Evolutionary conservation across 495 filamentous ascomycete genomes (phyloP).

Genomic region (Penicillium robsamsonii): DNA sequence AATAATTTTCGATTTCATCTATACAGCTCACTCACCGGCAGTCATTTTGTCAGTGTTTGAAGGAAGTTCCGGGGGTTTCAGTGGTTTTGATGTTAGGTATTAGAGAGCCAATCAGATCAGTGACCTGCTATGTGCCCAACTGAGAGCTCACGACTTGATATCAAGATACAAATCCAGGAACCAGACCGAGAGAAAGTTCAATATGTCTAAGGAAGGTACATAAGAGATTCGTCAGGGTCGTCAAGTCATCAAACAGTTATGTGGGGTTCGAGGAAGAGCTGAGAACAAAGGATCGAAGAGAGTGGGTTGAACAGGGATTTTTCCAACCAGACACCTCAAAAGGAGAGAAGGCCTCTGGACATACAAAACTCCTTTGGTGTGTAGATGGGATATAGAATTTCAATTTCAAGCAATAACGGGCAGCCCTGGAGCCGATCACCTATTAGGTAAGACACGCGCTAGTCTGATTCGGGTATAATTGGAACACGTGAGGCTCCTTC

Average conservation of each 20-base stretch:
- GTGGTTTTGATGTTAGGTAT: slow-evolving; percentile 12
- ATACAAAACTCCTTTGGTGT: background rate
- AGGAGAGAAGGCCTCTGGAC: slow-evolving; percentile 8
- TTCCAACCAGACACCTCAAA: slow-evolving; percentile 1
- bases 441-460: slow-evolving; percentile 14
- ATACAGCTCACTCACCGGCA: slow-evolving; percentile 7
- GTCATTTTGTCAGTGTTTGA: slow-evolving; percentile 7
- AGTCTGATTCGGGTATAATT: slow-evolving; percentile 13
- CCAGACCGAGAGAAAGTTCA: slow-evolving; percentile 16
- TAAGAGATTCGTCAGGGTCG: slow-evolving; percentile 49
- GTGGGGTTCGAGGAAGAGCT: slow-evolving; percentile 19
- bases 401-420: slow-evolving; percentile 16
- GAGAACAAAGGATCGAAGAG: slow-evolving; percentile 25
- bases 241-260: slow-evolving; percentile 41
- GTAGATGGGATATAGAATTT: slow-evolving; percentile 14
- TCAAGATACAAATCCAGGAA: slow-evolving; percentile 13
- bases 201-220: slow-evolving; percentile 33
- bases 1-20: background rate
- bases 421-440: slow-evolving; percentile 12
- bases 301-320: background rate
- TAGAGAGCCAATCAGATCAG: slow-evolving; percentile 5
- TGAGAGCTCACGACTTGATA: slow-evolving; percentile 2
- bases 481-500: slow-evolving; percentile 13
- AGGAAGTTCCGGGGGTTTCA: slow-evolving; percentile 3
- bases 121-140: slow-evolving; percentile 1